Percentiles rank a stretch among this genome's conserved stretches.
phyloP scores from a whole-genome alignment of 2,329 filamentous ascomycete species.

The Apiospora saccharicola region DNA sequence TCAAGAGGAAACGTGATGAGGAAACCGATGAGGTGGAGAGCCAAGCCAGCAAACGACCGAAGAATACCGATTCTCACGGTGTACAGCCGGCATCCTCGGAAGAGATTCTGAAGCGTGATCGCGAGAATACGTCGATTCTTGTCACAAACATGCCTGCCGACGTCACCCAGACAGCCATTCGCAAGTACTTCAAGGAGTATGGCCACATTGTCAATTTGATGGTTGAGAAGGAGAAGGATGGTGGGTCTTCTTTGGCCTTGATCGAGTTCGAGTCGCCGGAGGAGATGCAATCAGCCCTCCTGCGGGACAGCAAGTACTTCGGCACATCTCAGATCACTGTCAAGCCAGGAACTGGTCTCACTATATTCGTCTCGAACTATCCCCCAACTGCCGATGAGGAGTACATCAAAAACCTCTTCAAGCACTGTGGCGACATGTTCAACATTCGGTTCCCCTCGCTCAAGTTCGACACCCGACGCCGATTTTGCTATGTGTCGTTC shows the following conservation, averaged over 20 bases:
- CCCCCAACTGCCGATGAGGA: constrained; percentile 77
- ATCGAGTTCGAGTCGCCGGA: constrained; percentile 86
- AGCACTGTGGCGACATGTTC: constrained; percentile 80
- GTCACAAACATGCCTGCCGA: constrained; percentile 78
- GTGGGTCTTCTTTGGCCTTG: constrained; percentile 71
- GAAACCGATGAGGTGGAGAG: constrained; percentile 57
- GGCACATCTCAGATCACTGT: constrained; percentile 78
- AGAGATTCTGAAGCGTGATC: constrained; percentile 75
- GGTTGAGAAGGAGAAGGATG: constrained; percentile 67
- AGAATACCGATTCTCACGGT: constrained; percentile 40
- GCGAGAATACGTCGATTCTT: constrained; percentile 87
- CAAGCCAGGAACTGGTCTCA: constrained; percentile 76
- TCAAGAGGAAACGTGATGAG: constrained; percentile 79
- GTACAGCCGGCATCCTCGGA: neutral
- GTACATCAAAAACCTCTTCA: constrained; percentile 74
- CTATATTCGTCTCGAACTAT: constrained; percentile 91
- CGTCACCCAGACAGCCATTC: constrained; percentile 74
- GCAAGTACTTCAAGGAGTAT: constrained; percentile 91
- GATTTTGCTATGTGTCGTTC: constrained; percentile 98
- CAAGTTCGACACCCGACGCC: constrained; percentile 84
- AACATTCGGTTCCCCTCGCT: constrained; percentile 90
- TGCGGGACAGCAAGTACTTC: constrained; percentile 82
- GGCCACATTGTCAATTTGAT: constrained; percentile 83
- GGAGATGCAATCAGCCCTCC: constrained; percentile 81
- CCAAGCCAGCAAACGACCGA: constrained; percentile 71